Evolutionary conservation across 106 monocot species (phyloP), one percentile per base, ranked within the genome.

Genomic region (Apostasia shenzhenica): DNA sequence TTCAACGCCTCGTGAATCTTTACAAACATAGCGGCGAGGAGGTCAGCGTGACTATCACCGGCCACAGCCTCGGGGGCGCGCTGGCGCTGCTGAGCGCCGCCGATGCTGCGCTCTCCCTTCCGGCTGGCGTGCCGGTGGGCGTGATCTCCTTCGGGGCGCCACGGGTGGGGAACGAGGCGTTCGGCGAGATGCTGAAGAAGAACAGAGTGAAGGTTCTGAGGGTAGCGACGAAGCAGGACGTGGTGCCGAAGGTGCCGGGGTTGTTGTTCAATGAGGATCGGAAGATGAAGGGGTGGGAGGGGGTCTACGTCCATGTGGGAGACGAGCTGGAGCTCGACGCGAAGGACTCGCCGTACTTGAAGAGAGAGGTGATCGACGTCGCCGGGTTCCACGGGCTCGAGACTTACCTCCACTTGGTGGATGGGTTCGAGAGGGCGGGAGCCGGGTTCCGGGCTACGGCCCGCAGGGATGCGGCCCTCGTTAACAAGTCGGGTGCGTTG

Each of bases 11-110:
- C 10, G 84, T 91, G 11, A 62, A 63, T 6, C 59, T 58, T 5
- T 85, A 87, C 80, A 50, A 63, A 40, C 45, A 57, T 5, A 79
- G 45, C 8, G 87, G 84, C 5, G 91, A 91, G 70, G 75, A 84
- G 69, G 87, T 84, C 13, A 80, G 77, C 75, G 56, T 91, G 5
- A 91, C 91, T 1, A 54, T 91, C 68, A 82, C 91, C 11, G 91
- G 91, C 2, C 91, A 91, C 75, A 87, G 91, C 71, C 87, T 87
- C 12, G 91, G 91, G 57, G 91, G 87, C 8, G 91, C 91, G 14
- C 78, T 91, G 2, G 81, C 91, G 0, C 71, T 81, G 41, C 80
- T 87, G 57, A 87, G 78, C 46, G 91, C 91, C 11, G 72, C 78
- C 62, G 91, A 91, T 55, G 81, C 82, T 8, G 79, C 78, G 43